phyloP scores from a whole-genome alignment of 83 land plant species.

The Picea abies region DNA sequence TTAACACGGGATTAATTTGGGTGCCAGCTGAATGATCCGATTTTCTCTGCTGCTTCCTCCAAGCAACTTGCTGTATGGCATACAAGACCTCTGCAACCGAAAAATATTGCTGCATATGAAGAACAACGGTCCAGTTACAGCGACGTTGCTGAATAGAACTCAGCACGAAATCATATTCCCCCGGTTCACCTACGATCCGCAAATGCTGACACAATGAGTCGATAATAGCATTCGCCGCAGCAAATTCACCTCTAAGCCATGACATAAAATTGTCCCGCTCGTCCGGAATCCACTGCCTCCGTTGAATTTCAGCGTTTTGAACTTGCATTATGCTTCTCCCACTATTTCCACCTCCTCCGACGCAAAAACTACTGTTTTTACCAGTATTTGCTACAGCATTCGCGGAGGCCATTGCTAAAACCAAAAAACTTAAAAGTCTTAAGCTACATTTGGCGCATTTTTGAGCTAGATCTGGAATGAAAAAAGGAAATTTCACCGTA shows the following conservation, averaged over 20 bases:
- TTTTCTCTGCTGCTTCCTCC: slow-evolving; percentile 42
- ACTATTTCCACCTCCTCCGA: too few relatives aligned
- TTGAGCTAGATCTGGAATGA: not conserved
- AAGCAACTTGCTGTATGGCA: slow-evolving; percentile 67
- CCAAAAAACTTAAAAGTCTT: not conserved
- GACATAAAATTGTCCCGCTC: slow-evolving; percentile 76
- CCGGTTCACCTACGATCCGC: slow-evolving; percentile 49
- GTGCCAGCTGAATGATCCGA: not conserved
- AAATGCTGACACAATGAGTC: slow-evolving; percentile 75
- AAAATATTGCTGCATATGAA: slow-evolving; percentile 89
- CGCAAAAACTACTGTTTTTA: too few relatives aligned
- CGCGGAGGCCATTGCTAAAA: not conserved
- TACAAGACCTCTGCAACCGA: slow-evolving; percentile 60
- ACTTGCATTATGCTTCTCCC: not conserved
- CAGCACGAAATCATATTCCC: slow-evolving; percentile 69
- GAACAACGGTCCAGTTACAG: slow-evolving; percentile 68
- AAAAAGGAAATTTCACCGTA: too few relatives aligned
- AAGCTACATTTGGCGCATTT: not conserved
- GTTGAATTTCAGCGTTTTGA: slow-evolving; percentile 21
- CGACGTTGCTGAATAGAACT: slow-evolving; percentile 70
- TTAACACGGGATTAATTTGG: too few relatives aligned
- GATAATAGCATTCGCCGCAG: slow-evolving; percentile 91
- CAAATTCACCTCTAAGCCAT: slow-evolving; percentile 83
- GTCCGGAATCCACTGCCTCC: slow-evolving; percentile 51
- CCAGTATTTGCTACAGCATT: not conserved